Evolutionary conservation across 2,329 filamentous ascomycete genomes (phyloP).

Genomic region (Pseudocercospora fijiensis): DNA sequence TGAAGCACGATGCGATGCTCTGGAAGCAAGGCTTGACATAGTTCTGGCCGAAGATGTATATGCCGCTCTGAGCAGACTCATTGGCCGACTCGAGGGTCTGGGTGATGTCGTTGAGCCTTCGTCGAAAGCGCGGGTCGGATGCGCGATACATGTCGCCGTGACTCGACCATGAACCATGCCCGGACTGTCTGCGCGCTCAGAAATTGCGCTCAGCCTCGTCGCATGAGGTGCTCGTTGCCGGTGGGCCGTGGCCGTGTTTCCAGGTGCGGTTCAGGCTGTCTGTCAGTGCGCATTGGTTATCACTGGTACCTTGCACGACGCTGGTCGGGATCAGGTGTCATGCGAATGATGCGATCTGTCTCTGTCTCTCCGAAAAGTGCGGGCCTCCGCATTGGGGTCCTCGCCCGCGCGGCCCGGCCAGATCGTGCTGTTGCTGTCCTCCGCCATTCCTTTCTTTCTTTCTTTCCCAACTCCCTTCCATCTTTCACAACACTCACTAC

Average conservation of each 20-base stretch:
- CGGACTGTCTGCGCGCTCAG: neutral
- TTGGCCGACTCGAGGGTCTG: constrained; percentile 89
- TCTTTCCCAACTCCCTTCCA: neutral
- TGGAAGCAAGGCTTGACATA: constrained; percentile 80
- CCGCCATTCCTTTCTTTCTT: neutral
- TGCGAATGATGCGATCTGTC: too few species aligned
- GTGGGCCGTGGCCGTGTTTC: neutral
- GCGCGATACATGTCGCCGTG: constrained; percentile 55
- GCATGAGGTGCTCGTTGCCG: neutral
- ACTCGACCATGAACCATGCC: neutral
- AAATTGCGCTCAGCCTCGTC: constrained; percentile 6
- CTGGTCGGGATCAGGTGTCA: constrained; percentile 4
- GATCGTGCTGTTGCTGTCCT: neutral
- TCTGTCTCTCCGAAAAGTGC: neutral
- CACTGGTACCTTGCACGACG: neutral
- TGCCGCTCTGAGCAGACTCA: constrained; percentile 83
- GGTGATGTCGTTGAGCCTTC: constrained; percentile 89
- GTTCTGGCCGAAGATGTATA: constrained; percentile 83
- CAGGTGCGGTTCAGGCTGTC: neutral
- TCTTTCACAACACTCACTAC: neutral
- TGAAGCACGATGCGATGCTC: constrained; percentile 64
- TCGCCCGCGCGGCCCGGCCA: too few species aligned
- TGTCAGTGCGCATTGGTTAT: neutral
- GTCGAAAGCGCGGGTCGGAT: constrained; percentile 81
- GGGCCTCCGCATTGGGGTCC: neutral